A percentile compares a stretch with the other conserved stretches of the same genome.
These are phyloP conservation scores for Conidiobolus incongruus DNA, from an alignment of 371 early-diverging fungal genomes.

Conservation along the genomic window DNA sequence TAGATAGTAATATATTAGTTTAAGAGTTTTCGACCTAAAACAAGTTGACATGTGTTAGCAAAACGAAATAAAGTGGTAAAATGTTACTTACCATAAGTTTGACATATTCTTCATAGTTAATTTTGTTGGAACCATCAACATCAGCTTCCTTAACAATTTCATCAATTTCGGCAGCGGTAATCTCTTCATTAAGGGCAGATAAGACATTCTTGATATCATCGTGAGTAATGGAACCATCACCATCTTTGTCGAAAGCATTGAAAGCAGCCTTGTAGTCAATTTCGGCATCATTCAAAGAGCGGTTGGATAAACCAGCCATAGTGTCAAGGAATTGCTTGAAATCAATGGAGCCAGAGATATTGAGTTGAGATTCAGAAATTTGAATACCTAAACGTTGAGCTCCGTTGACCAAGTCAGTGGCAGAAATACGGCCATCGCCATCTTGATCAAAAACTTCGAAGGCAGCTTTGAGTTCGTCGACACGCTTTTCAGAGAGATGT, in stretches of 20 bases:
- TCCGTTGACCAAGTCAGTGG: background rate
- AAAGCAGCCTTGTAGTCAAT: conserved; percentile 4
- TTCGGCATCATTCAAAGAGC: conserved; percentile 2
- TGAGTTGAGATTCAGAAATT: background rate
- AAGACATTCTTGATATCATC: conserved; percentile 4
- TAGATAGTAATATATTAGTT: too few relatives aligned
- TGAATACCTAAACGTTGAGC: background rate
- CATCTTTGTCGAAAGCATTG: conserved; percentile 4
- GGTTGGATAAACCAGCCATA: background rate
- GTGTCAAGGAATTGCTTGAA: conserved; percentile 1
- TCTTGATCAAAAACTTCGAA: conserved; percentile 2
- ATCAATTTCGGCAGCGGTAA: conserved; percentile 1
- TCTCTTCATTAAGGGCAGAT: background rate
- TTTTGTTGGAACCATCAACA: conserved; percentile 1
- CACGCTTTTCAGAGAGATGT: conserved; percentile 3
- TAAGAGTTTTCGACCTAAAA: background rate
- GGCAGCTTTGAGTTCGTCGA: conserved; percentile 2
- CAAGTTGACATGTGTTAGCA: background rate
- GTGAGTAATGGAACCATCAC: background rate
- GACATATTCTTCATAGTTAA: conserved; percentile 5
- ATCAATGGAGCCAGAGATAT: background rate
- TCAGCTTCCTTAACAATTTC: conserved; percentile 4
- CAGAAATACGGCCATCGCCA: background rate
- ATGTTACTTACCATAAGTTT: conserved; percentile 4
- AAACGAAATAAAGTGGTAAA: background rate